phyloP scores from a whole-genome alignment of 2,329 filamentous ascomycete species.

The Hypoxylon sp. region DNA sequence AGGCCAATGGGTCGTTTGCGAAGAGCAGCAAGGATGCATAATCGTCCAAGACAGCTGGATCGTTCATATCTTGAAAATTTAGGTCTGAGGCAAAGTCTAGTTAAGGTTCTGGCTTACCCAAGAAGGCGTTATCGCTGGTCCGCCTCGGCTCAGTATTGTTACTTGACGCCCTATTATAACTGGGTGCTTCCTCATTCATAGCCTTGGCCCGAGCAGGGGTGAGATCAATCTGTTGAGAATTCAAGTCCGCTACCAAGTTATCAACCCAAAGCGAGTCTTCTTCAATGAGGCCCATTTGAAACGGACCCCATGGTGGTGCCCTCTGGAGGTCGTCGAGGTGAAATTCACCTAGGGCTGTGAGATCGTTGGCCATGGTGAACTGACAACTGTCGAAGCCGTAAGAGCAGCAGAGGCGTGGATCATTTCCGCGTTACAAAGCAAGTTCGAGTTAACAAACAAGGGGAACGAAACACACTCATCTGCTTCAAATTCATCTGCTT shows the following conservation, averaged over 20 bases:
- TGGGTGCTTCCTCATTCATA: slow-evolving; percentile 5
- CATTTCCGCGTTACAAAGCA: slow-evolving; percentile 15
- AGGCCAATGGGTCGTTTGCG: slow-evolving; percentile 31
- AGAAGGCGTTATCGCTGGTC: slow-evolving; percentile 8
- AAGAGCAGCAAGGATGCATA: slow-evolving; percentile 34
- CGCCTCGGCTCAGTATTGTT: slow-evolving; percentile 15
- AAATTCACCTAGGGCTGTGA: slow-evolving; percentile 24
- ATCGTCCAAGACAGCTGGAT: slow-evolving; percentile 27
- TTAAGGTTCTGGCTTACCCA: slow-evolving; percentile 34
- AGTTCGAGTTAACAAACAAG: neutral
- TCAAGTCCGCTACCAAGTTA: slow-evolving; percentile 1
- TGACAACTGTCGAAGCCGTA: slow-evolving; percentile 12
- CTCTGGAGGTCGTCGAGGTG: slow-evolving; percentile 13
- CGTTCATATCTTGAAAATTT: slow-evolving; percentile 35
- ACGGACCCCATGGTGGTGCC: slow-evolving; percentile 24
- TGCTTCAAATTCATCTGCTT: slow-evolving; percentile 9
- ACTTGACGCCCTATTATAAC: slow-evolving; percentile 2
- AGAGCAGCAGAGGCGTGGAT: slow-evolving; percentile 5
- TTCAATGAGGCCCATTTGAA: slow-evolving; percentile 35
- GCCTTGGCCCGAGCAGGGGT: slow-evolving; percentile 4
- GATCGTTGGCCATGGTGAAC: slow-evolving; percentile 24
- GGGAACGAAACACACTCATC: slow-evolving; percentile 10
- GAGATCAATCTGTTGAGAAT: slow-evolving; percentile 13
- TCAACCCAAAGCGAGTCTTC: slow-evolving; percentile 18
- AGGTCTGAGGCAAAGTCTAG: slow-evolving; percentile 11